Base-by-base conservation (phyloP, 257 asterid genomes). In the Nyctanthes arbortristis region DNA sequence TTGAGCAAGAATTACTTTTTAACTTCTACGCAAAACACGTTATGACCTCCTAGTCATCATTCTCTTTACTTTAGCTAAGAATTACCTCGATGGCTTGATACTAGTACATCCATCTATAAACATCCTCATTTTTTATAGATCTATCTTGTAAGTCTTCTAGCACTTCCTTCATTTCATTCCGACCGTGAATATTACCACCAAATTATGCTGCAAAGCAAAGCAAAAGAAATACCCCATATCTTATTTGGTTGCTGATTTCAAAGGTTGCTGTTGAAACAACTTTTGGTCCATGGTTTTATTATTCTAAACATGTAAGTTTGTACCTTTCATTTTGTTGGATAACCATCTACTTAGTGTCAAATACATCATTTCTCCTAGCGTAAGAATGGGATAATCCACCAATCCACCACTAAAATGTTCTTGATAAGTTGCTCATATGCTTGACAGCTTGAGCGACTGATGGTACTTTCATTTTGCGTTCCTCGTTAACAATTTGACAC, bases 181-280 rank as follows among this genome's bases (percentile, higher is more conserved):
- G n/a, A n/a, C n/a, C n/a, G n/a, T n/a, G n/a, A n/a, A n/a, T n/a
- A n/a, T n/a, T n/a, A n/a, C n/a, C n/a, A n/a, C n/a, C 52, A 16
- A 20, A 43, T 2, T 12, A 7, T 20, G 16, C n/a, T 52, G 20
- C 20, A 20, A 52, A 52, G 13, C n/a, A 10, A 52, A 52, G 59
- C 30, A 52, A n/a, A 52, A 9, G 59, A 10, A 9, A 22, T 22
- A 1, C 30, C 30, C 13, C 16, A 18, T 37, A 16, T 7, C 55
- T 45, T 70, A 14, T 37, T 69, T 39, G 56, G 60, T 59, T 6
- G 60, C 60, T 43, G 11, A 74, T 68, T 68, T 77, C 72, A 27
- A 56, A 58, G 73, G 72, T 73, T 77, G 78, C 73, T 56, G 64
- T n/a, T n/a, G n/a, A n/a, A n/a, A n/a, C n/a, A n/a, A n/a, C 35